Percentiles rank a stretch among this genome's conserved stretches.
Evolutionary conservation across 176 grass and related monocot genomes (phyloP).

Genomic region (Carex myosuroides): DNA sequence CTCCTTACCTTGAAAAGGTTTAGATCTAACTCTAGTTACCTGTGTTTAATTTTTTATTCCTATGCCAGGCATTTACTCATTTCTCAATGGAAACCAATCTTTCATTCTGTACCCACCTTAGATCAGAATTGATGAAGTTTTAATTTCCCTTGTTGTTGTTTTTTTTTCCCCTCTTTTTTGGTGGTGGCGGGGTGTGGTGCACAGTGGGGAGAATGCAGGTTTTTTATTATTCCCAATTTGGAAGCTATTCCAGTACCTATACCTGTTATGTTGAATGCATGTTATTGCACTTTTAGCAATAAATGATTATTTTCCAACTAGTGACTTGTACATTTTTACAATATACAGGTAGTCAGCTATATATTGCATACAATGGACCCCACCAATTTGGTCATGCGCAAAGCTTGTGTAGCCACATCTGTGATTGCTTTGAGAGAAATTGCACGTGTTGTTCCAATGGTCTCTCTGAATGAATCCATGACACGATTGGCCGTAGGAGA

Average conservation of each 20-base stretch:
- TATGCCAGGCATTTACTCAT: neutral
- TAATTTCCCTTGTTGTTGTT: neutral
- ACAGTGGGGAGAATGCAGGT: neutral
- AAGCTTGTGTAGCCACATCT: conserved; percentile 72
- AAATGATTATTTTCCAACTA: neutral
- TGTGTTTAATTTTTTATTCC: neutral
- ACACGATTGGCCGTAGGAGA: conserved; percentile 82
- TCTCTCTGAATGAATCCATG: conserved; percentile 75
- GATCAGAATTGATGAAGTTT: neutral
- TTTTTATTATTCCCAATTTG: neutral
- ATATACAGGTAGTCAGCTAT: conserved; percentile 46
- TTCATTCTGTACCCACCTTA: neutral
- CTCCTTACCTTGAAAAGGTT: conserved; percentile 85
- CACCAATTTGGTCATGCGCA: conserved; percentile 96
- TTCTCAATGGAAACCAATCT: neutral
- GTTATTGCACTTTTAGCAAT: neutral
- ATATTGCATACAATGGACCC: conserved; percentile 97
- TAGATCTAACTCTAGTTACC: neutral
- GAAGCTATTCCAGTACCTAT: neutral
- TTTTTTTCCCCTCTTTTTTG: no score
- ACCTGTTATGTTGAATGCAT: neutral
- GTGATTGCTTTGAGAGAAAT: conserved; percentile 96
- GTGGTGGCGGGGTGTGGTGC: neutral
- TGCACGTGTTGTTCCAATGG: conserved; percentile 89
- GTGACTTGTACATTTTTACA: neutral